phyloP scores from a whole-genome alignment of 768 basidiomycete genomes.

The Pisolithus orientalis region DNA sequence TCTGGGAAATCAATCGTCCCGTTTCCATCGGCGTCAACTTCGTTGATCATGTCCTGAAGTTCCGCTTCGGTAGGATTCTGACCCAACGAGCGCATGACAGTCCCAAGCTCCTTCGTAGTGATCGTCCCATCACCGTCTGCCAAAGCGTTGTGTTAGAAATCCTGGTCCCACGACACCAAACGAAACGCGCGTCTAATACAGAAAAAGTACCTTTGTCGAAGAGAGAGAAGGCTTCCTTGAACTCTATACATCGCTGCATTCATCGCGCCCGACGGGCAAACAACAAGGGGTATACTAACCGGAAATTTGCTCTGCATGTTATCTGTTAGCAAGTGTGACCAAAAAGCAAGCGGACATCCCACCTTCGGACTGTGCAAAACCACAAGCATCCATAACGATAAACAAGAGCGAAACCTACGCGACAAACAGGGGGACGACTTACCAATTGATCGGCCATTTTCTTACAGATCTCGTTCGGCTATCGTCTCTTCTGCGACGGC shows the following conservation, averaged over 20 bases:
- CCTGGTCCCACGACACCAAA: background rate
- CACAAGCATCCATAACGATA: conserved; percentile 8
- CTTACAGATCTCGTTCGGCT: background rate
- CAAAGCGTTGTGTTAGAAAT: background rate
- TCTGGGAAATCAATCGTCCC: conserved; percentile 84
- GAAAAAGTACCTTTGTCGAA: conserved; percentile 79
- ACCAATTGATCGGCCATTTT: conserved; percentile 56
- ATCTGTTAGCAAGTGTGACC: background rate
- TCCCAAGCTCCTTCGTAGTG: conserved; percentile 85
- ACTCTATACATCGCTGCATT: conserved; percentile 50
- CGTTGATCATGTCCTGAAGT: conserved; percentile 93
- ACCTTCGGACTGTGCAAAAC: conserved; percentile 50
- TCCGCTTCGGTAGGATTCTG: conserved; percentile 92
- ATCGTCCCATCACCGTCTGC: conserved; percentile 91
- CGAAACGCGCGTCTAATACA: conserved; percentile 12
- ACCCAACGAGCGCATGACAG: conserved; percentile 88
- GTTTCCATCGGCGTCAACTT: conserved; percentile 86
- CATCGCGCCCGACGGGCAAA: conserved; percentile 1
- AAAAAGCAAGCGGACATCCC: conserved; percentile 12
- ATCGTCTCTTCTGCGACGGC: background rate
- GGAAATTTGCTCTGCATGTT: conserved; percentile 77
- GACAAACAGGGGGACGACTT: conserved; percentile 18
- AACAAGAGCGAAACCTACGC: conserved; percentile 8
- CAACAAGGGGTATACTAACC: conserved; percentile 42
- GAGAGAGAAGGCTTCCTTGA: conserved; percentile 98